Conservation (phyloP, 495 filamentous ascomycete species). For the Hypomontagnella monticulosa region DNA sequence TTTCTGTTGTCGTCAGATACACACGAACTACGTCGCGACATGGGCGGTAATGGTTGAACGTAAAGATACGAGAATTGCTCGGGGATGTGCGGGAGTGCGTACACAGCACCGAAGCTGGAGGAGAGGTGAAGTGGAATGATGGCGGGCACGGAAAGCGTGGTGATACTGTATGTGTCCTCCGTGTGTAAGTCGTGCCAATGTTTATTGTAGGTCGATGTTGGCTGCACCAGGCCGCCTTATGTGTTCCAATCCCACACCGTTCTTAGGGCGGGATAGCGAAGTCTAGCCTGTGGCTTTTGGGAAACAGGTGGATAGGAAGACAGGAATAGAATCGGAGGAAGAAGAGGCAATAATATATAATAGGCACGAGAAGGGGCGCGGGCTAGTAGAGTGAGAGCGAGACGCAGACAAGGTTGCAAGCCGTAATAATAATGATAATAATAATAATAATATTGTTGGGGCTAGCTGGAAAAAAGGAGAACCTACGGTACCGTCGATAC, state of each 20-base stretch:
- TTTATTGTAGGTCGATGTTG: slow-evolving; percentile 7
- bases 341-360: slow-evolving; percentile 35
- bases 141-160: neutral
- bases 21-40: slow-evolving; percentile 45
- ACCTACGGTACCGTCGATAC: slow-evolving; percentile 16
- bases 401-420: slow-evolving; percentile 8
- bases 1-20: slow-evolving; percentile 44
- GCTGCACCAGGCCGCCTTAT: slow-evolving; percentile 37
- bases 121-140: neutral
- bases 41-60: slow-evolving; percentile 19
- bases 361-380: slow-evolving; percentile 18
- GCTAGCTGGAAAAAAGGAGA: slow-evolving; percentile 27
- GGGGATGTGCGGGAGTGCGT: slow-evolving; percentile 1
- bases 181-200: slow-evolving; percentile 7
- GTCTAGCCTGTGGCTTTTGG: slow-evolving; percentile 26
- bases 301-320: slow-evolving; percentile 22
- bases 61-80: neutral
- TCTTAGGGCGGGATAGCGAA: slow-evolving; percentile 18
- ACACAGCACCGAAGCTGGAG: neutral
- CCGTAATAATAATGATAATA: slow-evolving; percentile 15
- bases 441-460: slow-evolving; percentile 33
- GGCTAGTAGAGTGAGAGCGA: slow-evolving; percentile 13
- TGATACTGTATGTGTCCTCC: neutral
- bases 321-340: slow-evolving; percentile 25
- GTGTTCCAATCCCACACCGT: slow-evolving; percentile 26